Base-by-base conservation (phyloP, 2,329 filamentous ascomycete genomes). In the Herpotrichia juniperi region DNA sequence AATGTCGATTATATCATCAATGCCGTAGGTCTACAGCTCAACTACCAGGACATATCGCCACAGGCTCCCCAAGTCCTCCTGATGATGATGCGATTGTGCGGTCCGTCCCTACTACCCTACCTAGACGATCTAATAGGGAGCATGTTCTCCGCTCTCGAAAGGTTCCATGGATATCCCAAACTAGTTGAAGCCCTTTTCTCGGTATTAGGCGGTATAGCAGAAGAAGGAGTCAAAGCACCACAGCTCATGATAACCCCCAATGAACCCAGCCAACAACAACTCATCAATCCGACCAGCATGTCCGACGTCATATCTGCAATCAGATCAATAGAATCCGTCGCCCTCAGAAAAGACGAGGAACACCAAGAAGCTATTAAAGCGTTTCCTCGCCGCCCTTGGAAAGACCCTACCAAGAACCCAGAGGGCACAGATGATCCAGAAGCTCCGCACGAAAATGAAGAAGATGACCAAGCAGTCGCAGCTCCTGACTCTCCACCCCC, bases 1-100 rank as follows among this genome's bases (percentile, higher is more conserved):
- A 99, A 99, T 55, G 93, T 91, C 14, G 94, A 99, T 73, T 99
- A 99, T 71, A 89, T 99, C 75, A 88, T 97, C 54, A 97, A 97
- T 67, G 91, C 94, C 0, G 86, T 99, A 14, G 91, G 90, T 0
- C 76, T 97, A 54, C 90, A 92, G 56, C 82, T 99, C 7, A 97
- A 96, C 63, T 91, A 90, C 0, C 91, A 97, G 58, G 92, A 97
- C 58, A 88, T 97, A 46, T 93, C 92, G 0, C 93, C 93, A 1
- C 90, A 96, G 57, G 92, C 91, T 2, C 92, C 93, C 2, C 89
- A 93, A 61, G 94, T 97, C 1, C 76, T 99, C 43, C 83, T 89
- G 6, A 97, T 99, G 93, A 96, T 97, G 90, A 87, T 97, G 54
- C 87, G 85, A 22, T 82, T 99, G 12, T 91, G 92, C 16, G 94